Conservation (phyloP, 257 asterid genomes). For the Nicotiana sylvestris region DNA sequence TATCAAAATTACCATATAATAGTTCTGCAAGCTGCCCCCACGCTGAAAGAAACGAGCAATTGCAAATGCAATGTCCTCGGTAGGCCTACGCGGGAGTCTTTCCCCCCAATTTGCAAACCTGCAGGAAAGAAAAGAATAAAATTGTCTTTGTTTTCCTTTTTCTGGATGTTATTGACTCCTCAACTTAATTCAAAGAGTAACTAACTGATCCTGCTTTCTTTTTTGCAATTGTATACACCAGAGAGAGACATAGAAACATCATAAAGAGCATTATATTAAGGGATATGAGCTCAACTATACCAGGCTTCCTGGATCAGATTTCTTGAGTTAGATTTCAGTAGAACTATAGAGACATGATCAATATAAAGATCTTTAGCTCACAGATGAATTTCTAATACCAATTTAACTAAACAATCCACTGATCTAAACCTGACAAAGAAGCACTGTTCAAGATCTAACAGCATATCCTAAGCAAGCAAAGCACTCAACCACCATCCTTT, state of each 20-base stretch:
- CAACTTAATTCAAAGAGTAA: neutral
- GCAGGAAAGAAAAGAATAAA: constrained; percentile 11
- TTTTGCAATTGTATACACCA: neutral
- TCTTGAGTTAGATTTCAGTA: constrained; percentile 2
- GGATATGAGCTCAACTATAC: constrained; percentile 1
- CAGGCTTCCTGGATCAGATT: neutral
- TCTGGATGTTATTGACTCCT: neutral
- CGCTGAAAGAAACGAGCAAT: constrained; percentile 97
- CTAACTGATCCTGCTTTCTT: neutral
- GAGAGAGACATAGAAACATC: neutral
- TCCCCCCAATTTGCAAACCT: constrained; percentile 95
- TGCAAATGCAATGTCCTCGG: constrained; percentile 90
- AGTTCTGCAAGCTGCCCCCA: constrained; percentile 90
- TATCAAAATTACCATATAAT: constrained; percentile 71
- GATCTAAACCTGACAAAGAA: neutral
- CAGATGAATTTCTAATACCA: neutral
- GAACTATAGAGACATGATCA: neutral
- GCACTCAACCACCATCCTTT: neutral
- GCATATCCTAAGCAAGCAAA: neutral
- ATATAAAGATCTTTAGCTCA: neutral
- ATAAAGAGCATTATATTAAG: neutral
- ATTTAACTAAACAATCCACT: neutral
- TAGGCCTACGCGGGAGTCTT: constrained; percentile 79
- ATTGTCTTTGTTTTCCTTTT: neutral
- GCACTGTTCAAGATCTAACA: neutral